Base-by-base conservation (phyloP, 1,284 basidiomycete species). In the Pseudozyma thailandica region DNA sequence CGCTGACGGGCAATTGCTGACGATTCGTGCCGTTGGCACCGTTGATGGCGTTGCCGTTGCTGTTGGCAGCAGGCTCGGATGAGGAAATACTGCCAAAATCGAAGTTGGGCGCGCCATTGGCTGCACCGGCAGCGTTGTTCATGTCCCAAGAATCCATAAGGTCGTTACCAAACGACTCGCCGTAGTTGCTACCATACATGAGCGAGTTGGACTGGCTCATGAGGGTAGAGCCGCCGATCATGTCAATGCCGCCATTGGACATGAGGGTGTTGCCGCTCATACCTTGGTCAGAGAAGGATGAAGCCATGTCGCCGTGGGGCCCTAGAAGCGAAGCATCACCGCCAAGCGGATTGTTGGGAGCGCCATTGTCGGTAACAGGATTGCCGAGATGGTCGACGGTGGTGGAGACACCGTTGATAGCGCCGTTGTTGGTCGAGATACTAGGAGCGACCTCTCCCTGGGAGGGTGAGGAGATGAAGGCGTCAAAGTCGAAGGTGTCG, bases 401-500 rank as follows among this genome's bases (percentile, higher is more conserved):
- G 21, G 48, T n/a, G 13, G 31, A 30, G 25, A 25, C 7, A 23
- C 42, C 7, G 31, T 16, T 21, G 30, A 6, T 26, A 31, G 44
- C 13, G 37, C 12, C 37, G 49, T 59, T 55, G 44, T 23, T 50
- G 39, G 41, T 12, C 35, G 48, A 21, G 47, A 55, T 42, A 27
- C 46, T 21, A 10, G 20, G 41, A 20, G 41, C 41, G 30, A 28
- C 48, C 30, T 73, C 71, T 47, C 38, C 60, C 61, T 69, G 64
- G 8, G 59, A 60, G 12, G 71, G 71, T 6, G 65, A 73, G 42
- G 71, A 66, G 55, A 73, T 73, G 60, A 75, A 75, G 25, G 73
- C 73, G 58, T 75, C 61, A 35, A 75, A 75, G 44, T 75, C 73
- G 45, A 75, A 75, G 18, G 69, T 56, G 42, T 65, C 65, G 10